Conservation (phyloP, 179 eudicot species). For the Heliamphora pulchella region DNA sequence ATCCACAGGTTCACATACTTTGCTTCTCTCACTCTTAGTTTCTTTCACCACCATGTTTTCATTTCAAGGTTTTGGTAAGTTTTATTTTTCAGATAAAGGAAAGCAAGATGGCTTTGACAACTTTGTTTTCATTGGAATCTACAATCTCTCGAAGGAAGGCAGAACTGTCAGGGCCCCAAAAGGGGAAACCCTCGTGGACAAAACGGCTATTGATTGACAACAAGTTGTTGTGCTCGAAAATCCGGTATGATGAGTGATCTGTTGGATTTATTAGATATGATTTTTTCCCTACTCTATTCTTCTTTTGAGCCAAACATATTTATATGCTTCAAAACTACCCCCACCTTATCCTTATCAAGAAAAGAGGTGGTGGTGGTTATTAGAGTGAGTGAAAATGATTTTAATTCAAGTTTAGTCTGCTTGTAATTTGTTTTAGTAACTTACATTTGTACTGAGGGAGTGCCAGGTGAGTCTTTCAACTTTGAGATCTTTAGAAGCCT, state of each 20-base stretch:
- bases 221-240: constrained; percentile 69
- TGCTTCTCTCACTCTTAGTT: not conserved
- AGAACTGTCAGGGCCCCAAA: constrained; percentile 35
- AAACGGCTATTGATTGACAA: constrained; percentile 62
- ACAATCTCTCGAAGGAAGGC: constrained; percentile 55
- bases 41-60: not conserved
- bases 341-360: not conserved
- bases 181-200: constrained; percentile 86
- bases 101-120: no score
- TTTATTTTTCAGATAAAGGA: not conserved
- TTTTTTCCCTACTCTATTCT: not conserved
- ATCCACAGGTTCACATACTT: constrained; percentile 36
- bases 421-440: not conserved
- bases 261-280: not conserved
- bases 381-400: not conserved
- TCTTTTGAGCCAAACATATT: not conserved
- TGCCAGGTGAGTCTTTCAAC: not conserved
- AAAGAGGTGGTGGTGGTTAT: not conserved
- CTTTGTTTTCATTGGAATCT: constrained; percentile 26
- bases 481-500: not conserved
- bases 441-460: not conserved
- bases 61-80: not conserved
- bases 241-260: constrained; percentile 43
- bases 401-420: not conserved
- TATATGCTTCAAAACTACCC: no score